Base-by-base conservation (phyloP, 2,329 filamentous ascomycete genomes). In the Reticulascus tulasneorum region DNA sequence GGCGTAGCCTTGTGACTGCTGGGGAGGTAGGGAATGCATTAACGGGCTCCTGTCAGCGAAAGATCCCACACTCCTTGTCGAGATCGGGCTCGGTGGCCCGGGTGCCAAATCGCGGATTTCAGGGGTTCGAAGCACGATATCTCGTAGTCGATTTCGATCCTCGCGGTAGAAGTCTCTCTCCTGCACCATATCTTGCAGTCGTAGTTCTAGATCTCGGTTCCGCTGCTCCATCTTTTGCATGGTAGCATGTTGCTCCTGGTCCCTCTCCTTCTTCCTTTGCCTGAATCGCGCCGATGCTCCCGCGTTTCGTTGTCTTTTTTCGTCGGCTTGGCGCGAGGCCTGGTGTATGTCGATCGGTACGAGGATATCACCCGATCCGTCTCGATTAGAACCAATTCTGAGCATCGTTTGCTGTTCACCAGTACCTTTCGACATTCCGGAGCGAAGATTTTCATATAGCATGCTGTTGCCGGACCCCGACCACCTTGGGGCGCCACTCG, bases 301-400 rank as follows among this genome's bases (percentile, higher is more conserved):
- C 25, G 88, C 88, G 53, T 94, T 94, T 33, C 87, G 77, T 57
- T 84, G 82, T 37, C 88, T 74, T 63, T 93, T 94, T 59, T 94
- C 86, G 52, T 93, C 86, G 24, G 86, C 85, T 50, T 86, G 79
- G 47, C 82, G 83, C 10, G 88, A 94, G 10, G 84, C 88, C 50
- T 87, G 84, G 48, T 87, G 84, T 27, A 86, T 79, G 55, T 94
- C 87, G 9, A 91, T 79, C 11, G 82, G 81, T 31, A 90, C 78
- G 9, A 70, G 60, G 26, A 78, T 73, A 11, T 35, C 33, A 15
- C 29, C 20, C 61, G 55, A 27, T 64, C 65, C 25, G 60, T 66
- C 48, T 53, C 59, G 35, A 36, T 59, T 29, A 61, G 61, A 19
- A n/a, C 29, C 33, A 12, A 45, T 38, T 19, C 36, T 40, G 22